phyloP scores from a whole-genome alignment of 2,329 filamentous ascomycete genomes.

The Elsinoe perseae region DNA sequence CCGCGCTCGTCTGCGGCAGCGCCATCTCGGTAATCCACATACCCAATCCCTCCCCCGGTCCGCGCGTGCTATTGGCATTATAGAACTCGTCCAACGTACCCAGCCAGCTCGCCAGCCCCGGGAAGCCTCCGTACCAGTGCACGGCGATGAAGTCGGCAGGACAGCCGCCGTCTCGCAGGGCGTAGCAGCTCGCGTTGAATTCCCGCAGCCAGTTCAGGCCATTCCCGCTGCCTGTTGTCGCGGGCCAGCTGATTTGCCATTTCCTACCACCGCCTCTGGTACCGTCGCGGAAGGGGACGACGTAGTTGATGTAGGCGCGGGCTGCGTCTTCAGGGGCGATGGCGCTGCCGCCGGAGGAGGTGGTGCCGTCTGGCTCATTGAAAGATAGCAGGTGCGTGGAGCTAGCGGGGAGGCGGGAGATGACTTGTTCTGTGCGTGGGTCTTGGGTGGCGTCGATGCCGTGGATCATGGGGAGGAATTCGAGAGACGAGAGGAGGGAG shows the following conservation, averaged over 20 bases:
- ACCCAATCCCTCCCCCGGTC: background rate
- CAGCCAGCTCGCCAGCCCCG: conserved; percentile 49
- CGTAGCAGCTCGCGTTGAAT: conserved; percentile 53
- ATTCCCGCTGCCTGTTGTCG: conserved; percentile 53
- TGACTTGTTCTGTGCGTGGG: background rate
- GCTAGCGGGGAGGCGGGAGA: background rate
- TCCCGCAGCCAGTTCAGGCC: conserved; percentile 60
- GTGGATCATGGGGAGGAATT: conserved; percentile 79
- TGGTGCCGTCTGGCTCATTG: conserved; percentile 64
- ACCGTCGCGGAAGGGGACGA: background rate
- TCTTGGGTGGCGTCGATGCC: conserved; percentile 39
- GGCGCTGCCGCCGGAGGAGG: background rate
- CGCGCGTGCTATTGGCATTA: background rate
- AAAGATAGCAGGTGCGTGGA: conserved; percentile 62
- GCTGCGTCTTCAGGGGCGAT: background rate
- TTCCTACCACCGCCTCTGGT: background rate
- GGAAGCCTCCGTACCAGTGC: conserved; percentile 56
- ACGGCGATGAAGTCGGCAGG: conserved; percentile 43
- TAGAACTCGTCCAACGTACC: background rate
- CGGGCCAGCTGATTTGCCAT: conserved; percentile 42
- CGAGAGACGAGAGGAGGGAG: conserved; percentile 44
- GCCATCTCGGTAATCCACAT: background rate
- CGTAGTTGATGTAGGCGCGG: background rate
- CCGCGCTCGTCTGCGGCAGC: background rate
- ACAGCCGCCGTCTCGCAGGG: conserved; percentile 28